Base-by-base conservation (phyloP, 2,329 filamentous ascomycete species). In the Curvularia lunata region DNA sequence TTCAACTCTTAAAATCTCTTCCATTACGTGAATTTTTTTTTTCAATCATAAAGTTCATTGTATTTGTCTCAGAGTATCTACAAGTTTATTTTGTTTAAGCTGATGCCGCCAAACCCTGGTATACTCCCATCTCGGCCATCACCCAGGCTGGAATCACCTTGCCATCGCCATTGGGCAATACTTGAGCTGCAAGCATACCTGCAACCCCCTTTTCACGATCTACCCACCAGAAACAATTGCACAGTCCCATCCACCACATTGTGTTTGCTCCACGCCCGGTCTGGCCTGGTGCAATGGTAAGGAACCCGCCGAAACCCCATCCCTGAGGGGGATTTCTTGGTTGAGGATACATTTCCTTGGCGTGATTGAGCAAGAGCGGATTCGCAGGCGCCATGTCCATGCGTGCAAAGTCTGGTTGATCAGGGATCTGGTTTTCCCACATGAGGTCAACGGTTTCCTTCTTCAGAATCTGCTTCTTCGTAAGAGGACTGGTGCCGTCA, bases 221-320 rank as follows among this genome's bases (percentile, higher is more conserved):
- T 32, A 78, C 78, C 86, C 85, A 89, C 85, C 86, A 89, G 66
- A 79, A 88, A 30, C 84, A 64, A 68, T 88, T 89, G 3, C 84
- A 72, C 28, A 88, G 64, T 0, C 87, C 86, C 1, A 83, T 83
- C 87, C 87, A 89, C 66, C 78, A 81, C 0, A 66, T 82, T 0
- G 85, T 86, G 2, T 79, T 76, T 2, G 62, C 72, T 0, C 83
- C 83, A 8, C 86, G 78, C 0, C 86, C 85, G 2, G 85, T 85
- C 1, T 71, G 63, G 0, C 80, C 81, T 0, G 80, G 80, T 19
- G 64, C 68, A 19, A 75, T 66, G 1, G 74, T 84, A 12, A 87
- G 71, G 80, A 87, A 84, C 48, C 86, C 86, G 0, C 80, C 83
- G 30, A 90, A 74, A 0, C 86, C 86, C 86, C 86, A 90, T 10